phyloP scores from a whole-genome alignment of 1,139 yeast genomes.

The Lodderomyces pseudojiufengensis region DNA sequence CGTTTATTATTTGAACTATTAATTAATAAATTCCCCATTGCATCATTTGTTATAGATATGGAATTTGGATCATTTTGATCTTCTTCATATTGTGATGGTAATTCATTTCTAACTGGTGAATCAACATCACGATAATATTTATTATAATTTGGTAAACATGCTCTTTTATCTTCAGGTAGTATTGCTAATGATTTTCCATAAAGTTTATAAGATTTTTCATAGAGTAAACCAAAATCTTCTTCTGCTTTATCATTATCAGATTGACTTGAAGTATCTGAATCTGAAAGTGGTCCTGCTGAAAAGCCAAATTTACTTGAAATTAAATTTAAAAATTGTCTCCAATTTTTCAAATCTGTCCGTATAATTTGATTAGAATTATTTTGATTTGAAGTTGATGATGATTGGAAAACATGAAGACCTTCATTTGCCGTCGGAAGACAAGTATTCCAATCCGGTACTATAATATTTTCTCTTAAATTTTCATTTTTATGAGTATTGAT shows the following conservation, averaged over 20 bases:
- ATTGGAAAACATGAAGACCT: slow-evolving; percentile 6
- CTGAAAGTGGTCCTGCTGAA: slow-evolving; percentile 26
- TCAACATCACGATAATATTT: slow-evolving; percentile 21
- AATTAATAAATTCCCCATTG: slow-evolving; percentile 43
- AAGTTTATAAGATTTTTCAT: slow-evolving; percentile 38
- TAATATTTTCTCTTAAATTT: slow-evolving; percentile 37
- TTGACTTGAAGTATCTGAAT: slow-evolving; percentile 13
- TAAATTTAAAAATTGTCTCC: slow-evolving; percentile 37
- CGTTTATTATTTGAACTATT: slow-evolving; percentile 17
- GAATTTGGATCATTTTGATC: slow-evolving; percentile 31
- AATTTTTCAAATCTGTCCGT: slow-evolving; percentile 29
- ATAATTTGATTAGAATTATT: slow-evolving; percentile 14
- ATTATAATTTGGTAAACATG: slow-evolving; percentile 43
- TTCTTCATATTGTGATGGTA: slow-evolving; percentile 26
- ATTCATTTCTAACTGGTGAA: slow-evolving; percentile 3
- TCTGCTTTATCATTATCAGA: slow-evolving; percentile 24
- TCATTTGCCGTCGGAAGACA: slow-evolving; percentile 35
- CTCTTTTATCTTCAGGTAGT: slow-evolving; percentile 37
- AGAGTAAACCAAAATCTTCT: slow-evolving; percentile 33
- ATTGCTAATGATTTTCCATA: slow-evolving; percentile 40
- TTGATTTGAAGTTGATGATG: slow-evolving; percentile 25
- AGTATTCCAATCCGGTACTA: slow-evolving; percentile 43
- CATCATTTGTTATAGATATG: slow-evolving; percentile 40
- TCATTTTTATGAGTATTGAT: slow-evolving; percentile 48
- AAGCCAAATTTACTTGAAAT: slow-evolving; percentile 39